These are phyloP conservation scores for Magnaporthales sp. DNA, from an alignment of 2,329 filamentous ascomycete genomes.

Conservation along the genomic window DNA sequence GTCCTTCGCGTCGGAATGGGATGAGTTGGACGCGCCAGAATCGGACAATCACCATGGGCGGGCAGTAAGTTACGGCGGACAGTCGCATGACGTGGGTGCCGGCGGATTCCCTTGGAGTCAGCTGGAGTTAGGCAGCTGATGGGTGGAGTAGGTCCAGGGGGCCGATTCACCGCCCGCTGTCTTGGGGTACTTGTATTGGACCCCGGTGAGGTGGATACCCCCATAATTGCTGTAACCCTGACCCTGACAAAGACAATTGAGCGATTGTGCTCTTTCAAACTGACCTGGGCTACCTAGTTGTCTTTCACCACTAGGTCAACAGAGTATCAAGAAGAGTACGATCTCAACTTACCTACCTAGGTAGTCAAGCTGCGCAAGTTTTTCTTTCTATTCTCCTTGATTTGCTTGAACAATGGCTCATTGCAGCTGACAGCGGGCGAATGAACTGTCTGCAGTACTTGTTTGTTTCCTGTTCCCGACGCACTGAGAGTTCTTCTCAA, in stretches of 20 bases:
- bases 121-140: neutral
- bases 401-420: neutral
- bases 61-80: neutral
- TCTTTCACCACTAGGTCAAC: neutral
- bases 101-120: neutral
- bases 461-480: neutral
- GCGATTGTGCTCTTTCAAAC: neutral
- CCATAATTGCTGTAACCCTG: neutral
- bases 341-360: too few relatives aligned
- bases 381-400: neutral
- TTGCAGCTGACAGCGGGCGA: neutral
- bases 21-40: conserved; percentile 1
- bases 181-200: neutral
- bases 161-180: neutral
- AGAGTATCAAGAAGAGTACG: neutral
- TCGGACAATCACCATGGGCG: neutral
- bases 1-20: neutral
- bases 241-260: conserved; percentile 1
- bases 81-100: neutral
- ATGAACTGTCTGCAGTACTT: neutral
- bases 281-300: too few relatives aligned
- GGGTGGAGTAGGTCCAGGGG: neutral
- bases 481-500: neutral
- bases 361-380: neutral
- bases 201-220: neutral